A percentile compares a stretch with the other conserved stretches of the same genome.
Evolutionary conservation across 352 stramenopile genomes (phyloP).

Genomic region (Phytophthora pinifolia): DNA sequence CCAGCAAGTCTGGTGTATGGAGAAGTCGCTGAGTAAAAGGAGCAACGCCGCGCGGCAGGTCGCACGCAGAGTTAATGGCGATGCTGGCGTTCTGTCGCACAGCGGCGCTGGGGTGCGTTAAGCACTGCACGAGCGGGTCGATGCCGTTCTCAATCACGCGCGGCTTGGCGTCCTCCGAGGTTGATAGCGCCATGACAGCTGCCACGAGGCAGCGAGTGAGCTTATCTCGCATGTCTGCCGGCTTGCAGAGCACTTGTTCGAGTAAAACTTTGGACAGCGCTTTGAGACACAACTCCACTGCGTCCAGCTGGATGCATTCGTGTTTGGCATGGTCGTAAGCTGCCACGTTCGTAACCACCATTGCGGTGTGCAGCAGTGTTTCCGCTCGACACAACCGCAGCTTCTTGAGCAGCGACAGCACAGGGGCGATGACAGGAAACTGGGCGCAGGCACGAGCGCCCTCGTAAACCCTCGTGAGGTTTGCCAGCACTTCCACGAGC

Average conservation of each 20-base stretch:
- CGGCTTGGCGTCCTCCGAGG: constrained; percentile 64
- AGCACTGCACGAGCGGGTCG: constrained; percentile 56
- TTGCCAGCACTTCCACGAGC: constrained; percentile 48
- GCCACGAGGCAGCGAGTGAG: constrained; percentile 53
- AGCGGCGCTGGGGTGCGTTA: constrained; percentile 40
- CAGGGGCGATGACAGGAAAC: constrained; percentile 42
- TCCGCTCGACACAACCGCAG: constrained; percentile 41
- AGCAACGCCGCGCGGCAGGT: constrained; percentile 43
- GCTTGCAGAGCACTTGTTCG: constrained; percentile 39
- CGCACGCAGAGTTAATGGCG: constrained; percentile 65
- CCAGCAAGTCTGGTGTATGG: constrained; percentile 33
- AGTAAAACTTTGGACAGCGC: constrained; percentile 51
- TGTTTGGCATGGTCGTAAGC: constrained; percentile 58
- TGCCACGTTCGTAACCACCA: constrained; percentile 54
- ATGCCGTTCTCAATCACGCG: constrained; percentile 72
- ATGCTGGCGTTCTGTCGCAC: constrained; percentile 58
- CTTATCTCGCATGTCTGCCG: constrained; percentile 32
- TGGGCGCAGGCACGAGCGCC: constrained; percentile 43
- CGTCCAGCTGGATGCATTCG: constrained; percentile 44
- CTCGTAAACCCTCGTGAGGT: constrained; percentile 59
- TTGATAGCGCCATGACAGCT: constrained; percentile 71
- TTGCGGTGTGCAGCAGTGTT: constrained; percentile 40
- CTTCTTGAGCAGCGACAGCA: constrained; percentile 64
- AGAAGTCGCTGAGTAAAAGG: constrained; percentile 52
- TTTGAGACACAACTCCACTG: constrained; percentile 59